Conservation (phyloP, 1,139 yeast genomes). For the Yamadazyma membranifaciens region DNA sequence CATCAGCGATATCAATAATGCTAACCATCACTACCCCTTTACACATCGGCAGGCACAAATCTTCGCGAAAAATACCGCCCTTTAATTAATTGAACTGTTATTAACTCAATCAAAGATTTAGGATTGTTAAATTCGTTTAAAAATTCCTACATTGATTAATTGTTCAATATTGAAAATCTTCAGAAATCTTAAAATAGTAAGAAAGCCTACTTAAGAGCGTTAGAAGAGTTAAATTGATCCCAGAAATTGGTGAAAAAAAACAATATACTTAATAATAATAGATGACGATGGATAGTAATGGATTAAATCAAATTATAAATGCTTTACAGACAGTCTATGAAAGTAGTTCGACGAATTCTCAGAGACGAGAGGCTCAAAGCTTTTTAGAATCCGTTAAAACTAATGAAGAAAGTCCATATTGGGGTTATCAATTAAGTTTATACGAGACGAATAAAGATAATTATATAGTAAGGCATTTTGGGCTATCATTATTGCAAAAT, state of each 20-base stretch:
- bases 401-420: constrained; percentile 80
- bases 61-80: constrained; percentile 6
- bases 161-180: too few species aligned
- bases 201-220: background rate
- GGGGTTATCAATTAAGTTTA: constrained; percentile 87
- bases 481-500: constrained; percentile 74
- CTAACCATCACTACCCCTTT: background rate
- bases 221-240: background rate
- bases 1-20: background rate
- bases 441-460: constrained; percentile 59
- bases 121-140: constrained; percentile 1
- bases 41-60: background rate
- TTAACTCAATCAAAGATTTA: background rate
- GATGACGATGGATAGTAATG: constrained; percentile 56
- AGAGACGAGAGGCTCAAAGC: constrained; percentile 65
- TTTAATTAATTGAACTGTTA: constrained; percentile 2
- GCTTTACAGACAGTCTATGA: constrained; percentile 82
- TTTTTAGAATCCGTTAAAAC: constrained; percentile 75
- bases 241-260: background rate
- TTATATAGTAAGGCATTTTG: constrained; percentile 84
- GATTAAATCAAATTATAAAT: constrained; percentile 64
- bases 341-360: constrained; percentile 62
- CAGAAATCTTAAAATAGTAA: too few species aligned
- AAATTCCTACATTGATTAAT: background rate
- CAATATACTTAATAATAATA: constrained; percentile 16